Evolutionary conservation across 2,329 filamentous ascomycete genomes (phyloP), one percentile per base, ranked within the genome.

Genomic region (Aureobasidium zeae): DNA sequence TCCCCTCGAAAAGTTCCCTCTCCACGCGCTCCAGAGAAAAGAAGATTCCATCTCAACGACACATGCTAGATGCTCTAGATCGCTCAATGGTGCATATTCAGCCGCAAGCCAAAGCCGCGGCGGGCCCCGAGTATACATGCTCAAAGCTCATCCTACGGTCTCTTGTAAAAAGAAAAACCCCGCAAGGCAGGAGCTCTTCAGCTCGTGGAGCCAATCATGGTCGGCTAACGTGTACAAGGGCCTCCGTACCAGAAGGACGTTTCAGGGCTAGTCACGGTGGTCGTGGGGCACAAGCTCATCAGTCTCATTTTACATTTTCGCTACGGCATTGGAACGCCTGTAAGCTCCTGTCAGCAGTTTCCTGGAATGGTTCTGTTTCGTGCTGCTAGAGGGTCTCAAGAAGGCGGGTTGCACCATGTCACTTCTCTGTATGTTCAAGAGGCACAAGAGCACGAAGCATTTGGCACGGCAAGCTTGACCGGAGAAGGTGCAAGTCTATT

Each of bases 151-250:
- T 17, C 26, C 28, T 16, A 19, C 20, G 32, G 11, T 4, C 13
- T 15, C 37, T 13, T 30, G 19, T 17, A 19, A 13, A 28, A 32
- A 28, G n/a, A n/a, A n/a, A n/a, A n/a, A n/a, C n/a, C n/a, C n/a
- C n/a, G n/a, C n/a, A n/a, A n/a, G n/a, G n/a, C n/a, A n/a, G n/a
- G n/a, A n/a, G n/a, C n/a, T n/a, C n/a, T n/a, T n/a, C n/a, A n/a
- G n/a, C n/a, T n/a, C n/a, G n/a, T n/a, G n/a, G 20, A 41, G 13
- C 37, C 37, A 41, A 41, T 41, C 37, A 41, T 41, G 37, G 37
- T 41, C 37, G 37, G 37, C 36, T 30, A 39, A 39, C 17, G 22
- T 39, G 36, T 41, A 41, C 37, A 13, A 31, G 12, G n/a, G 20
- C 31, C 37, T 28, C 37, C 37, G 37, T 41, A 32, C 20, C 17